Evolutionary conservation across 2,329 filamentous ascomycete species (phyloP).

Genomic region (Diaporthe capsici): DNA sequence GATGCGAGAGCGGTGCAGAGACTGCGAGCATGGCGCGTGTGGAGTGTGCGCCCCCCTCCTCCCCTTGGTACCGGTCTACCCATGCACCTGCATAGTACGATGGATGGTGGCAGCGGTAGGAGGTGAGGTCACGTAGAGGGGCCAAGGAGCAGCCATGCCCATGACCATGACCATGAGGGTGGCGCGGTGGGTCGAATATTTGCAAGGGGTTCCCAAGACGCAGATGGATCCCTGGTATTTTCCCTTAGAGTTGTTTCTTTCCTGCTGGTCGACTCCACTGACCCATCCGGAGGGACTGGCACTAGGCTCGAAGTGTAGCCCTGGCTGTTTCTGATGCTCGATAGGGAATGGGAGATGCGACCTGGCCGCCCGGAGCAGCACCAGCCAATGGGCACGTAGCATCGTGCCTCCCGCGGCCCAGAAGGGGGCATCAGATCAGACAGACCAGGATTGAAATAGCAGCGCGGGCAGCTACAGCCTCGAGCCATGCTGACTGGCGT

Average conservation of each 20-base stretch:
- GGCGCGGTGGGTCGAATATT: slow-evolving; percentile 32
- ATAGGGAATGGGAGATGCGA: slow-evolving; percentile 25
- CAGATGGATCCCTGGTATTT: slow-evolving; percentile 18
- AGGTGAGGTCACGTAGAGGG: slow-evolving; percentile 30
- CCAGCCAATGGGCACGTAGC: slow-evolving; percentile 12
- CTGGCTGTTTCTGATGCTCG: slow-evolving; percentile 31
- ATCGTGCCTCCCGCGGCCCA: slow-evolving; percentile 7
- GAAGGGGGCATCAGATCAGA: neutral
- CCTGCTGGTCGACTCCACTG: slow-evolving; percentile 23
- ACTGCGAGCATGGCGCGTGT: slow-evolving; percentile 26
- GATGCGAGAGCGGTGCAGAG: slow-evolving; percentile 25
- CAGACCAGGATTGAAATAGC: slow-evolving; percentile 36
- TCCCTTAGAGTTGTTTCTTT: slow-evolving; percentile 37
- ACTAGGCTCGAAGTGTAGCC: slow-evolving; percentile 32
- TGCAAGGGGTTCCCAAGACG: slow-evolving; percentile 36
- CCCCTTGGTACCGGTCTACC: neutral
- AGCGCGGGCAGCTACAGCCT: slow-evolving; percentile 22
- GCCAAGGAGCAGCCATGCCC: slow-evolving; percentile 22
- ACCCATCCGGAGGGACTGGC: slow-evolving; percentile 1
- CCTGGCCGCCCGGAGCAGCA: slow-evolving; percentile 6
- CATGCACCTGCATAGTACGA: slow-evolving; percentile 24
- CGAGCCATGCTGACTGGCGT: slow-evolving; percentile 24
- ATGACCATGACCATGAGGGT: slow-evolving; percentile 36
- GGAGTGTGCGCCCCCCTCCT: neutral
- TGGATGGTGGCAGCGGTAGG: slow-evolving; percentile 21